Percentiles rank a stretch among this genome's conserved stretches.
Conservation (phyloP, 2,329 filamentous ascomycete species). For the Didymella glomerata region DNA sequence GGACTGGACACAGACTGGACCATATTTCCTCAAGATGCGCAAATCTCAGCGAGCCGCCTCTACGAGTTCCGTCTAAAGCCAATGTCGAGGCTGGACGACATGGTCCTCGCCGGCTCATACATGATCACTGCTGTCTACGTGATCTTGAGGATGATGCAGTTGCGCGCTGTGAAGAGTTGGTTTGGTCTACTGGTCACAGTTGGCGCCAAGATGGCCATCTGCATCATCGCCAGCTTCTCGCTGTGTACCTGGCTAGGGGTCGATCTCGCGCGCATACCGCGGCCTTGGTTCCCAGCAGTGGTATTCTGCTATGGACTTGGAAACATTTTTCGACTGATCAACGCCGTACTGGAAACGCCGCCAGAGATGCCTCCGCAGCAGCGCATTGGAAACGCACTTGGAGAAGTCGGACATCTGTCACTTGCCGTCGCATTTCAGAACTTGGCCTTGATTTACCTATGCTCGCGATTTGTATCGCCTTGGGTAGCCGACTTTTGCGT, state of each 20-base stretch:
- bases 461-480: constrained; percentile 73
- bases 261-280: constrained; percentile 77
- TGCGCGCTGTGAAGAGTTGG: constrained; percentile 78
- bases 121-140: constrained; percentile 71
- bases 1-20: constrained; percentile 66
- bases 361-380: constrained; percentile 72
- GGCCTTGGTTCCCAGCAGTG: constrained; percentile 78
- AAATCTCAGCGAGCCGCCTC: constrained; percentile 64
- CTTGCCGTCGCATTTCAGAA: constrained; percentile 75
- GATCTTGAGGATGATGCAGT: constrained; percentile 70
- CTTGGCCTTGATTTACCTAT: constrained; percentile 68
- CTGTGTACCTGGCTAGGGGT: constrained; percentile 79
- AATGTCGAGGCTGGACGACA: constrained; percentile 71
- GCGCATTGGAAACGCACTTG: constrained; percentile 77
- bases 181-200: constrained; percentile 76
- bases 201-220: constrained; percentile 72
- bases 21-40: constrained; percentile 69
- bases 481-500: constrained; percentile 78
- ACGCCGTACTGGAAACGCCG: constrained; percentile 76
- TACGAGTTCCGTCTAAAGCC: constrained; percentile 83
- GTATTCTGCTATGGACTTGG: constrained; percentile 79
- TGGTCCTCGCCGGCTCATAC: constrained; percentile 72
- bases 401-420: constrained; percentile 74
- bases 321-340: constrained; percentile 80
- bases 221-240: constrained; percentile 80